Base-by-base conservation (phyloP, 23 red algal genomes). In the Gracilaria gracilis region DNA sequence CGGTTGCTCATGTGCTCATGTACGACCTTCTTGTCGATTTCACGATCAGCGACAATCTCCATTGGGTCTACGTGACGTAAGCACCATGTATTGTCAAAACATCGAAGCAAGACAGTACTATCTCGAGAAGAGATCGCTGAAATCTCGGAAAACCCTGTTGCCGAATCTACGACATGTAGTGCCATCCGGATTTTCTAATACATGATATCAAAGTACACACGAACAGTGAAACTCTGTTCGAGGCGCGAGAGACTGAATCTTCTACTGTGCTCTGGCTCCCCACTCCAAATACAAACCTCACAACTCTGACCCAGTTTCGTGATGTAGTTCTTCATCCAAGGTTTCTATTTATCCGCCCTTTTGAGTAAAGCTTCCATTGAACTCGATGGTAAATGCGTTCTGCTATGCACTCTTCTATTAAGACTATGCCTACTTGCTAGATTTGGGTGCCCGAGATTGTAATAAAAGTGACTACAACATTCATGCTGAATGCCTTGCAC, bases 121-220 rank as follows among this genome's bases (percentile, higher is more conserved):
- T 37, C 61, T 50, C 49, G 0, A 57, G 55, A 47, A 21, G 48
- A 31, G 24, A 37, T 59, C 21, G 33, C 61, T 59, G 80, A 61
- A 27, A 64, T 29, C 38, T 61, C 80, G 37, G 51, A 83, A 39
- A 62, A 83, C 33, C 80, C 57, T n/a, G 80, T 83, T n/a, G 3
- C 80, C 15, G 51, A 38, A 44, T 62, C 80, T 1, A 34, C 57
- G 24, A 31, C 61, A 35, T 83, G 50, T 31, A 83, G 16, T 21
- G 61, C 57, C 28, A 65, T 83, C 13, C 32, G 20, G 11, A 9
- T 83, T 21, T 31, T 83, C 42, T 11, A 4, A 46, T 47, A 34
- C 36, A 46, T 31, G 75, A 51, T 53, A 33, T 54, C 31, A 80
- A 54, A 54, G 50, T 23, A 48, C 29, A 54, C 20, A 54, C 20